These are phyloP conservation scores for Arthrocladium fulminans DNA, from an alignment of 2,329 filamentous ascomycete species.

Conservation along the genomic window DNA sequence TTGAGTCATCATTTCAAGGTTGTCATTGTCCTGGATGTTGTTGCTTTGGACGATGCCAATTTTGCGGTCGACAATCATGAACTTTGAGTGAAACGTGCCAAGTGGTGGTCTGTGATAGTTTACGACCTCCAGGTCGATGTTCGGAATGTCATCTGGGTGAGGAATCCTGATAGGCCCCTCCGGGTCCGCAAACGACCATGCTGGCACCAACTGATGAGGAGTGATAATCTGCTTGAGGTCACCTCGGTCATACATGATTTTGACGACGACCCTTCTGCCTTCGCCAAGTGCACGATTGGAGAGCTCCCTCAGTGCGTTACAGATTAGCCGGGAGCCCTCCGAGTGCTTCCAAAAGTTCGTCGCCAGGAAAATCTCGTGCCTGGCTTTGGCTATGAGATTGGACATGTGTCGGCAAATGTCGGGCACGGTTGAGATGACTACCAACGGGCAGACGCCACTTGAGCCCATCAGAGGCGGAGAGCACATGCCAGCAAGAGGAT, in stretches of 20 bases:
- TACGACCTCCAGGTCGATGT: conserved; percentile 62
- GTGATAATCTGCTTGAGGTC: conserved; percentile 53
- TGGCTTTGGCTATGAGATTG: conserved; percentile 64
- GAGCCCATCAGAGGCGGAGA: conserved; percentile 53
- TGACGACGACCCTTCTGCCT: conserved; percentile 54
- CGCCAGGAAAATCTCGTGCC: conserved; percentile 63
- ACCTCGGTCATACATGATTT: conserved; percentile 67
- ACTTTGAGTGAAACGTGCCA: conserved; percentile 71
- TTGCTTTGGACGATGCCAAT: conserved; percentile 67
- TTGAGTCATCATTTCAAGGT: conserved; percentile 71
- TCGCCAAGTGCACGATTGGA: conserved; percentile 54
- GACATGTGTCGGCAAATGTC: conserved; percentile 67
- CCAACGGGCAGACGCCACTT: conserved; percentile 57
- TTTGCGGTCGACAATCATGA: conserved; percentile 64
- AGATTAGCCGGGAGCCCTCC: conserved; percentile 58
- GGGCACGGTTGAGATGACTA: conserved; percentile 58
- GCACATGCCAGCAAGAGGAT: conserved; percentile 40
- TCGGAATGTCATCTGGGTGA: conserved; percentile 54
- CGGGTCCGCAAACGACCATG: conserved; percentile 49
- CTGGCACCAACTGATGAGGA: conserved; percentile 54
- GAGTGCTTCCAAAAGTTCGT: conserved; percentile 71
- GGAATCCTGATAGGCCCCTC: conserved; percentile 50
- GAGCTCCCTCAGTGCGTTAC: conserved; percentile 59
- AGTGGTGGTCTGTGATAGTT: conserved; percentile 63
- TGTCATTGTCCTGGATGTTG: conserved; percentile 70